These are phyloP conservation scores for Excoecaria cochinchinensis DNA, from an alignment of 345 rosid species.

Conservation along the genomic window DNA sequence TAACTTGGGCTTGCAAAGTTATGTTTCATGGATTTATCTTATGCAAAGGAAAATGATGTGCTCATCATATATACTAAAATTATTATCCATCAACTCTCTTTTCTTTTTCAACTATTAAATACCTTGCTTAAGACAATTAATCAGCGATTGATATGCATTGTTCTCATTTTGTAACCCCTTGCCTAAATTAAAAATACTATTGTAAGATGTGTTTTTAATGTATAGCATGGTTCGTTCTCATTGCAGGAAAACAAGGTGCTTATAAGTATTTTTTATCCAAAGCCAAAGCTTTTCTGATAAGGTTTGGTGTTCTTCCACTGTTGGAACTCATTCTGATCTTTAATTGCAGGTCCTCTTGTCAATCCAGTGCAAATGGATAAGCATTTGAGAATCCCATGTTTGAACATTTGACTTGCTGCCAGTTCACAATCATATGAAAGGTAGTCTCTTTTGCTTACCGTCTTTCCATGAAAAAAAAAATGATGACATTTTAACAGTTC, in stretches of 20 bases:
- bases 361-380: neutral
- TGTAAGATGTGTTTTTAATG: slow-evolving; percentile 9
- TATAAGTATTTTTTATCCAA: slow-evolving; percentile 4
- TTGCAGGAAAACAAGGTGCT: neutral
- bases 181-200: neutral
- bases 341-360: slow-evolving; percentile 11
- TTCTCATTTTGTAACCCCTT: neutral
- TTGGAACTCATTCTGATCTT: slow-evolving; percentile 9
- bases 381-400: slow-evolving; percentile 9
- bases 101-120: neutral
- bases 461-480: neutral
- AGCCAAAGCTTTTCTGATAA: neutral
- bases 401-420: neutral
- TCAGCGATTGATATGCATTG: slow-evolving; percentile 3
- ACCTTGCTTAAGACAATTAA: neutral
- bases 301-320: neutral
- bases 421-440: neutral
- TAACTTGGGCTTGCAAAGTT: neutral
- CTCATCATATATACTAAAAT: too few species aligned
- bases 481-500: neutral
- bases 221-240: slow-evolving; percentile 14
- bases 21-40: neutral
- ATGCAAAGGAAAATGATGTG: neutral
- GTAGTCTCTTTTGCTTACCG: neutral
- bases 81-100: neutral